Evolutionary conservation across 2,329 filamentous ascomycete species (phyloP).

Genomic region (Ascochyta lentis): DNA sequence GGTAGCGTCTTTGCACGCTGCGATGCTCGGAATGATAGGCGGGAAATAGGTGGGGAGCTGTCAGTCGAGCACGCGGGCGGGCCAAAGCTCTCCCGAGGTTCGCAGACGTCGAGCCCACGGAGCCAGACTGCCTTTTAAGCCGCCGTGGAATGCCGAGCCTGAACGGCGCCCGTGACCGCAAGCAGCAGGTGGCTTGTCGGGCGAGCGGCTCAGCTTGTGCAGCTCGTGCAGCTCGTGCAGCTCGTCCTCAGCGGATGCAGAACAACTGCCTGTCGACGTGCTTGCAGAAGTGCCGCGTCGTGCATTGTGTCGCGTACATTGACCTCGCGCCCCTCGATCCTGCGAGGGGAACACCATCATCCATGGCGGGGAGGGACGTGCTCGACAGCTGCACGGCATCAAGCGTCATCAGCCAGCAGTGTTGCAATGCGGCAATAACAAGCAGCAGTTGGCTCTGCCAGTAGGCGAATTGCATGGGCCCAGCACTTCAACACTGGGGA

Average conservation of each 20-base stretch:
- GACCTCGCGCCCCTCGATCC: slow-evolving; percentile 14
- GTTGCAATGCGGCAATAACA: not conserved
- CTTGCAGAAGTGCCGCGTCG: slow-evolving; percentile 14
- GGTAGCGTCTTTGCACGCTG: slow-evolving; percentile 21
- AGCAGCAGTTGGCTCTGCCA: not conserved
- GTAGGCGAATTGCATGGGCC: not conserved
- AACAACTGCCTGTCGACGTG: not conserved
- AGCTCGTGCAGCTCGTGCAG: no score
- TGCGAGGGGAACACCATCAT: slow-evolving; percentile 2
- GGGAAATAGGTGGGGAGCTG: slow-evolving; percentile 23
- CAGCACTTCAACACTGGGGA: slow-evolving; percentile 1
- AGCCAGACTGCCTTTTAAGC: slow-evolving; percentile 22
- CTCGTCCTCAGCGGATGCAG: not conserved
- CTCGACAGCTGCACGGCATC: slow-evolving; percentile 9
- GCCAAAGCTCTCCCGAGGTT: slow-evolving; percentile 22
- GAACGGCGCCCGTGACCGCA: slow-evolving; percentile 15
- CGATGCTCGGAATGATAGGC: slow-evolving; percentile 22
- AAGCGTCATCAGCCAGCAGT: not conserved
- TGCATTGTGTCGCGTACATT: slow-evolving; percentile 6
- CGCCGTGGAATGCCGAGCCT: slow-evolving; percentile 18
- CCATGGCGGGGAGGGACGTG: slow-evolving; percentile 8
- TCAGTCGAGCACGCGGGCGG: slow-evolving; percentile 30
- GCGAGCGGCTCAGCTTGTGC: slow-evolving; percentile 14
- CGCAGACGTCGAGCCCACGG: slow-evolving; percentile 15
- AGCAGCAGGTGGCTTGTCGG: slow-evolving; percentile 23